Percentiles rank a stretch among this genome's conserved stretches.
Conservation (phyloP, 1,284 basidiomycete genomes). For the Phellinidium pouzarii region DNA sequence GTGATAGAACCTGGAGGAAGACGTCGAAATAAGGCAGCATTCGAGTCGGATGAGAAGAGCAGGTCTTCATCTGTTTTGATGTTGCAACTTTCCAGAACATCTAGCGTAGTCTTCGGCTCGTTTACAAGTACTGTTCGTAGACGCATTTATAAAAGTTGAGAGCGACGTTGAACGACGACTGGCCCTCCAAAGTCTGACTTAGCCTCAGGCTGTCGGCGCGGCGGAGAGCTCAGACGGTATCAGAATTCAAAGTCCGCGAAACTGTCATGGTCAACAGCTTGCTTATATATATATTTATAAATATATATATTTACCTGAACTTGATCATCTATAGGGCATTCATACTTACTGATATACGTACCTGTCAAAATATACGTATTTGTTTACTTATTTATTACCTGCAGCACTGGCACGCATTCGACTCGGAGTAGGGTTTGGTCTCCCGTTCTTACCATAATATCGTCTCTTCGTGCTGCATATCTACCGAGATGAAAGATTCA, state of each 20-base stretch:
- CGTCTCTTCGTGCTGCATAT: background rate
- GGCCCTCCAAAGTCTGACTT: background rate
- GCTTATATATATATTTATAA: too few species aligned
- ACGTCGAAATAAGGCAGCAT: slow-evolving; percentile 39
- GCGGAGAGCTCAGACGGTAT: too few species aligned
- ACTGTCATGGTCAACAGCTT: background rate
- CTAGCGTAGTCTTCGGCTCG: slow-evolving; percentile 20
- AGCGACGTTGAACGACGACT: background rate
- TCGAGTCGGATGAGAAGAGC: slow-evolving; percentile 40
- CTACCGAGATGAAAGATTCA: too few species aligned
- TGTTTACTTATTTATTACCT: too few species aligned
- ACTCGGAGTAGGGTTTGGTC: too few species aligned
- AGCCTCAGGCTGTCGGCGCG: too few species aligned
- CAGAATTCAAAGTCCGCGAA: background rate
- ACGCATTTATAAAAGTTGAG: slow-evolving; percentile 8
- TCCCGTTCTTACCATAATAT: too few species aligned
- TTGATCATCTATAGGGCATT: too few species aligned
- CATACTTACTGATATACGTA: too few species aligned
- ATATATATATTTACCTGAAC: too few species aligned
- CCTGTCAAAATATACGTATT: too few species aligned
- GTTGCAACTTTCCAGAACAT: slow-evolving; percentile 33
- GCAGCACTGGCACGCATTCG: too few species aligned
- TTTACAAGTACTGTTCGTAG: slow-evolving; percentile 11
- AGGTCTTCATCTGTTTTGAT: slow-evolving; percentile 55
- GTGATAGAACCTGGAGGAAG: slow-evolving; percentile 42